Conservation (phyloP, 2,329 filamentous ascomycete genomes). For the Penicillium sp. region DNA sequence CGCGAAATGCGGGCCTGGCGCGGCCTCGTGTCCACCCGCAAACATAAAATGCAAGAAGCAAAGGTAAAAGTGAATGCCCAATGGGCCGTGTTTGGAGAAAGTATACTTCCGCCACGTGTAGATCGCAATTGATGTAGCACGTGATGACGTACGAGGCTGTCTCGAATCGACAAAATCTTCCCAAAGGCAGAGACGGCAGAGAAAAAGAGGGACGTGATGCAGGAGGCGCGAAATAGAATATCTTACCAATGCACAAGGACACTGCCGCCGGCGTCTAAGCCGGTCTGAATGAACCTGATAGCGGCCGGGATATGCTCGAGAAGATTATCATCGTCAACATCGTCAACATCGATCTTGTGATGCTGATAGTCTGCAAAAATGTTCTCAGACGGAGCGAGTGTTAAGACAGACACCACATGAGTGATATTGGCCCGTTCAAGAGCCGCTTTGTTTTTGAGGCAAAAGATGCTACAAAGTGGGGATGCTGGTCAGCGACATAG, state of each 20-base stretch:
- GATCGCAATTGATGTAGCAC: slow-evolving; percentile 12
- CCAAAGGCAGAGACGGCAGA: background rate
- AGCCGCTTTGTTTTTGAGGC: slow-evolving; percentile 68
- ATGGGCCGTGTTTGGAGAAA: slow-evolving; percentile 1
- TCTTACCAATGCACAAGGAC: slow-evolving; percentile 72
- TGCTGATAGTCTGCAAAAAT: slow-evolving; percentile 66
- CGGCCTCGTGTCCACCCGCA: background rate
- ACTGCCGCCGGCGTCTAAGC: slow-evolving; percentile 59
- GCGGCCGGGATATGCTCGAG: slow-evolving; percentile 75
- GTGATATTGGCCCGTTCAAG: slow-evolving; percentile 75
- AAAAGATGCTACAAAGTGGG: slow-evolving; percentile 64
- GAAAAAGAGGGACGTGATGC: background rate
- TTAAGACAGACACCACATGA: slow-evolving; percentile 82
- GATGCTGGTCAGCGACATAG: background rate
- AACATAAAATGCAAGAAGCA: background rate
- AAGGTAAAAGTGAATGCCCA: slow-evolving; percentile 4
- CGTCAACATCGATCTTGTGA: slow-evolving; percentile 79
- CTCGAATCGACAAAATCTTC: background rate
- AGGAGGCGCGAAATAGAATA: slow-evolving; percentile 8
- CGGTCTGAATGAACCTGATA: slow-evolving; percentile 79
- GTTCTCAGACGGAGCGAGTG: slow-evolving; percentile 56
- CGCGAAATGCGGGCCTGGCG: background rate
- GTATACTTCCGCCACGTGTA: slow-evolving; percentile 10
- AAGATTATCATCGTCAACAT: slow-evolving; percentile 85
- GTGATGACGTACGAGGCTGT: slow-evolving; percentile 17